A percentile compares a stretch with the other conserved stretches of the same genome.
These are phyloP conservation scores for Nakataea oryzae DNA, from an alignment of 2,329 filamentous ascomycete genomes.

Conservation along the genomic window DNA sequence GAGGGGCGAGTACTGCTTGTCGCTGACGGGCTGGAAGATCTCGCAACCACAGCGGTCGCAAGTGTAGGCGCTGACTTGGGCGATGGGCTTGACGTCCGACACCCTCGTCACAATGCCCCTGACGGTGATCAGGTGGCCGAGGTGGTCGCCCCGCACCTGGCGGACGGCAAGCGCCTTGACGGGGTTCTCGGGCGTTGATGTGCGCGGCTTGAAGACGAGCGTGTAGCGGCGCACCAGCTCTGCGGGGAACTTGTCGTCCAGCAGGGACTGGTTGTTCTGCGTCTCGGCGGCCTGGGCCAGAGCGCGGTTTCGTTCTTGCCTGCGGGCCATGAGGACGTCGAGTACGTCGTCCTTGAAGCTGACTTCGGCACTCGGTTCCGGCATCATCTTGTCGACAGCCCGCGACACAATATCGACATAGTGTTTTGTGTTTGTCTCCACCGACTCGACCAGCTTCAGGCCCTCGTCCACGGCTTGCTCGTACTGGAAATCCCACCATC, in stretches of 20 bases:
- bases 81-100: conserved; percentile 92
- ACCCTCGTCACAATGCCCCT: conserved; percentile 91
- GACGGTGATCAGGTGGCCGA: conserved; percentile 88
- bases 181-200: conserved; percentile 55
- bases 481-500: conserved; percentile 40
- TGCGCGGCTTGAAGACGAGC: conserved; percentile 87
- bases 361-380: conserved; percentile 64
- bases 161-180: conserved; percentile 73
- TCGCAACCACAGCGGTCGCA: conserved; percentile 95
- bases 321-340: conserved; percentile 91
- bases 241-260: conserved; percentile 76
- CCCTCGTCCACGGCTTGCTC: conserved; percentile 62
- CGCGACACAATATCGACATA: conserved; percentile 87
- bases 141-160: conserved; percentile 83
- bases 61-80: conserved; percentile 96
- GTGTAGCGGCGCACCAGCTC: conserved; percentile 91
- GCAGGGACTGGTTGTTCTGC: conserved; percentile 50
- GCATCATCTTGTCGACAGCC: conserved; percentile 81
- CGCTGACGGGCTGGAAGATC: conserved; percentile 90
- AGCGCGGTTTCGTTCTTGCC: conserved; percentile 75
- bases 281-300: conserved; percentile 57
- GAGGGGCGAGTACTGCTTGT: conserved; percentile 83
- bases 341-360: conserved; percentile 97
- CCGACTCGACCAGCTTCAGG: conserved; percentile 66
- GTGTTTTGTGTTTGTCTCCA: conserved; percentile 86